These are phyloP conservation scores for Fraxinus latifolia DNA, from an alignment of 305 asterid genomes.

Conservation along the genomic window DNA sequence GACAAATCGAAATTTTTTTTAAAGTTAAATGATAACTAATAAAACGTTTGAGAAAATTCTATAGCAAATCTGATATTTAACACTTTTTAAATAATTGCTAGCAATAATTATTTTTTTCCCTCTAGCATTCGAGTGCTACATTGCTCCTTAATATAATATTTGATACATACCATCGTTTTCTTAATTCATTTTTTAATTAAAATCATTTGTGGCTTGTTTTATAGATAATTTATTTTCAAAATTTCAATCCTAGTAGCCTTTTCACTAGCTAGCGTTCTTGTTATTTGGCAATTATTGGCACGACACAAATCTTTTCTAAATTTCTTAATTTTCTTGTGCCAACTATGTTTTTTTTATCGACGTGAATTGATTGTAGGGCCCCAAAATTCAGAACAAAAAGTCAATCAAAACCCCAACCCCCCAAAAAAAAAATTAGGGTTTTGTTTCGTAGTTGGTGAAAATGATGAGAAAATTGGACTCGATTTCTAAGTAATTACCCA, in stretches of 20 bases:
- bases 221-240: not conserved
- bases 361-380: constrained; percentile 20
- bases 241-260: not conserved
- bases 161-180: not conserved
- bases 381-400: not conserved
- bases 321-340: not conserved
- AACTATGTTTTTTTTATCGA: not conserved
- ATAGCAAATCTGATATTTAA: not conserved
- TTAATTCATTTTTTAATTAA: not conserved
- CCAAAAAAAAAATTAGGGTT: not conserved
- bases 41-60: too few relatives aligned
- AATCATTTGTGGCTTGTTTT: not conserved
- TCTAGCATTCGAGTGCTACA: not conserved
- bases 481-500: constrained; percentile 14
- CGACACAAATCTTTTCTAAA: constrained; percentile 13
- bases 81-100: not conserved
- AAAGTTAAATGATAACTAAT: not conserved
- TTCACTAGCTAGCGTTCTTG: constrained; percentile 10
- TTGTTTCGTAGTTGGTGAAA: constrained; percentile 14
- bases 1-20: not conserved
- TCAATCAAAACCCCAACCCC: not conserved
- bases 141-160: not conserved
- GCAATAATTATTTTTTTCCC: not conserved
- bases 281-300: constrained; percentile 36
- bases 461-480: constrained; percentile 17